Base-by-base conservation (phyloP, 2,329 filamentous ascomycete genomes). In the Hypoxylon sp. region DNA sequence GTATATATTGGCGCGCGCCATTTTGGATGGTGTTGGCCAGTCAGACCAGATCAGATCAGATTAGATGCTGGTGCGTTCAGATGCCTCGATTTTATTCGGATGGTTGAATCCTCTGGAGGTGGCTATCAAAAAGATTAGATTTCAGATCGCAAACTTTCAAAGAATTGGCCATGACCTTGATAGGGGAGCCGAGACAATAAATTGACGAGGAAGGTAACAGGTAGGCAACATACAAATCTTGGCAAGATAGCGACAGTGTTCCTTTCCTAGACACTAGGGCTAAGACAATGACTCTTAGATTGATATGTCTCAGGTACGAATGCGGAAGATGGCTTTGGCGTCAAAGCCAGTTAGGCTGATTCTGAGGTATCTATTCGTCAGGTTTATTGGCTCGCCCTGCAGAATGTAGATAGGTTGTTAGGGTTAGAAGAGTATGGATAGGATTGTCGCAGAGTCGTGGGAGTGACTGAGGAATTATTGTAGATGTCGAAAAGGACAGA, bases 281-380 rank as follows among this genome's bases (percentile, higher is more conserved):
- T 22, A 59, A 60, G 58, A 62, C 59, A 62, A 42, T 29, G 14
- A 37, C 26, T 47, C 60, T 65, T 54, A 65, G 56, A 69, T 67
- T 66, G 37, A 29, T 26, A 54, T 71, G 69, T 71, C 69, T 71
- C 51, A 58, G 58, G 52, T 71, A 70, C 67, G 67, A 60, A 71
- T 70, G 22, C 69, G 69, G 69, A 68, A 63, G 53, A 71, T 17
- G 60, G 59, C 39, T 26, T 39, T 44, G 44, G 53, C 46, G 53
- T 71, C 65, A 71, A 71, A 71, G 65, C 22, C 68, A 59, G 39
- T 47, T 51, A 37, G 61, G 57, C 48, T 35, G 39, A 14, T 29
- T 24, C 10, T 31, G 54, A 31, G 56, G 13, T 33, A 42, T 48
- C 56, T 29, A 33, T 52, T 42, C 42, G 44, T 17, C 37, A 10